Evolutionary conservation across 2,329 filamentous ascomycete species (phyloP).

Genomic region (Byssochlamys sp.): DNA sequence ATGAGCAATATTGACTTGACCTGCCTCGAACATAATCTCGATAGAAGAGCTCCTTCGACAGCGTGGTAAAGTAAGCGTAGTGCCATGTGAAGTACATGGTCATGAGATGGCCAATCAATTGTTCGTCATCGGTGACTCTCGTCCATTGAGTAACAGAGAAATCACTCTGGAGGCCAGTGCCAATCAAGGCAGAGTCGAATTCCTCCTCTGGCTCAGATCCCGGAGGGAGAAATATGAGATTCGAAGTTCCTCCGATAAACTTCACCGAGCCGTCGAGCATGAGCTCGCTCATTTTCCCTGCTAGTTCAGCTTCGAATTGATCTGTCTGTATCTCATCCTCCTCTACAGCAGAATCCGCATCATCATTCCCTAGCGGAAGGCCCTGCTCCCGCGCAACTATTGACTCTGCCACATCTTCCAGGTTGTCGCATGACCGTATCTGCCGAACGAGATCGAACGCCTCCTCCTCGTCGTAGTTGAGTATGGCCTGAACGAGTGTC

Average conservation of each 20-base stretch:
- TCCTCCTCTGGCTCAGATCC: constrained; percentile 40
- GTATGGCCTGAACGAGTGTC: constrained; percentile 81
- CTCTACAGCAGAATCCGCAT: constrained; percentile 20
- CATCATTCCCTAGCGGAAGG: constrained; percentile 30
- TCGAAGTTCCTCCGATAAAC: constrained; percentile 89
- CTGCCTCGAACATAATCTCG: constrained; percentile 68
- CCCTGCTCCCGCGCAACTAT: constrained; percentile 47
- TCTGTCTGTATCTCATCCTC: constrained; percentile 33
- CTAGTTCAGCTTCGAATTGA: constrained; percentile 66
- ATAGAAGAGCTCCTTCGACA: constrained; percentile 79
- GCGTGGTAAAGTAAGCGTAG: constrained; percentile 87
- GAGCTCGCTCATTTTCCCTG: constrained; percentile 86
- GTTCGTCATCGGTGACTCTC: constrained; percentile 66
- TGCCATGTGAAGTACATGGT: constrained; percentile 99
- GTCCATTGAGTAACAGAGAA: constrained; percentile 81
- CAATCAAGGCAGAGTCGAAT: constrained; percentile 28
- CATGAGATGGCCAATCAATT: constrained; percentile 74
- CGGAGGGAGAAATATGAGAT: constrained; percentile 68
- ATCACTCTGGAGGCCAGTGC: constrained; percentile 43
- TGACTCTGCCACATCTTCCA: constrained; percentile 55
- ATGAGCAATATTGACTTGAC: constrained; percentile 70
- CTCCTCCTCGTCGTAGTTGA: constrained; percentile 83
- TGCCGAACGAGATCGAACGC: constrained; percentile 70
- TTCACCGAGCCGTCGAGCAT: constrained; percentile 76
- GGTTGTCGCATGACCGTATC: constrained; percentile 75